Base-by-base conservation (phyloP, 75 land plant species). In the Pinus tabuliformis region DNA sequence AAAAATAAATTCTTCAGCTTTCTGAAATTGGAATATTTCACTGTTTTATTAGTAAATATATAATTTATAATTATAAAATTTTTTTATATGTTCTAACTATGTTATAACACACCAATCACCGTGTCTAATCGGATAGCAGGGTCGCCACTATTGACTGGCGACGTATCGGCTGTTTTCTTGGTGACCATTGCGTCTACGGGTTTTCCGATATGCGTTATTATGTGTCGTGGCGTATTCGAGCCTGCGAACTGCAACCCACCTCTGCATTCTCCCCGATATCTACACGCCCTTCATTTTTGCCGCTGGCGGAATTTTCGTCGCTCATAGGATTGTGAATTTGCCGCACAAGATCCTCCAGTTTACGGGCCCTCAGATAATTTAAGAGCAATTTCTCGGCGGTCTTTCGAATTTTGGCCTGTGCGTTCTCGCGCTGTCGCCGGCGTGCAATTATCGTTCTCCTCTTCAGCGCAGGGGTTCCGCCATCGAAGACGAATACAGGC, bases 401-500 rank as follows among this genome's bases (percentile, higher is more conserved):
- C 84, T 97, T 97, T 2, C 98, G 86, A 68, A 97, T 83, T 77
- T 88, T 97, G 17, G 94, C 84, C 78, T 90, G 93, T 0, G 99
- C 99, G 42, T 86, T 84, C 72, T 97, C 99, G 16, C 98, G 90
- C 76, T 91, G 95, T 36, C 98, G 73, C 11, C 95, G 89, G 26
- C 99, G 83, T 1, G 98, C 93, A 37, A 90, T 89, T 60, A 95
- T 90, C 5, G 95, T 97, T 15, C 92, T 81, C 68, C 93, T 86
- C 87, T 97, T 97, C 78, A 97, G 86, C 3, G 91, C 93, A 9
- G 99, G 99, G n/a, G 99, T 97, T 45, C 87, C 99, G 15, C 99
- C 99, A 74, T 97, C 99, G 62, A 97, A 97, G 16, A 97, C 98
- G 74, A 97, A 95, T 4, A 97, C 93, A 1, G 99, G 99, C 77